phyloP scores from a whole-genome alignment of 2,329 filamentous ascomycete species.

The Chlorencoelia australis region DNA sequence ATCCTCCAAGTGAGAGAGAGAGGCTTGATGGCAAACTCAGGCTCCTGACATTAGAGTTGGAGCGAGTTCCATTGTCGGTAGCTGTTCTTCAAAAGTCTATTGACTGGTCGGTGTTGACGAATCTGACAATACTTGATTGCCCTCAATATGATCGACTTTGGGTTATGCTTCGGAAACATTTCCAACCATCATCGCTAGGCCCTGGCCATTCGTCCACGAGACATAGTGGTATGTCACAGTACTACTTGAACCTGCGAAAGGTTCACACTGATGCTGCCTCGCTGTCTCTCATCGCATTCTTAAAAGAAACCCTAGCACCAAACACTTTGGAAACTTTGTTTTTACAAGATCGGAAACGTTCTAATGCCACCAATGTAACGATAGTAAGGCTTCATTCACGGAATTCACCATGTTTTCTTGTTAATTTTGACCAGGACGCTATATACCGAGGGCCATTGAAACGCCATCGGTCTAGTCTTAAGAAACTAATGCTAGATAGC shows the following conservation, averaged over 20 bases:
- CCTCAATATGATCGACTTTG: conserved; percentile 64
- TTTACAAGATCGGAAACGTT: conserved; percentile 53
- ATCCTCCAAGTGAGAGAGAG: conserved; percentile 25
- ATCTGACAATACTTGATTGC: conserved; percentile 65
- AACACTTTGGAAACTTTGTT: conserved; percentile 74
- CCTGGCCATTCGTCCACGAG: conserved; percentile 20
- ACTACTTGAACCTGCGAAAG: conserved; percentile 57
- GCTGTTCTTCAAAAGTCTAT: conserved; percentile 59
- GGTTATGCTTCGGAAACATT: conserved; percentile 58
- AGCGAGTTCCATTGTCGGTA: conserved; percentile 64
- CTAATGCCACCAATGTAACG: conserved; percentile 44
- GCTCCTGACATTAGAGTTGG: conserved; percentile 64
- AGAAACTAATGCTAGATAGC: conserved; percentile 66
- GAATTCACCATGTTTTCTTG: conserved; percentile 3
- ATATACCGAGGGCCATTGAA: conserved; percentile 63
- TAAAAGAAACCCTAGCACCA: conserved; percentile 67
- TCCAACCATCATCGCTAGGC: conserved; percentile 34
- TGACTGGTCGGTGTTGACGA: conserved; percentile 65
- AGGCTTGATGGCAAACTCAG: conserved; percentile 47
- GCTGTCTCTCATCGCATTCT: conserved; percentile 57
- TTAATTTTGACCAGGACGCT: conserved; percentile 34
- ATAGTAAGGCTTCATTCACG: conserved; percentile 31
- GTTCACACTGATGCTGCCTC: conserved; percentile 69
- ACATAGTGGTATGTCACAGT: conserved; percentile 35
- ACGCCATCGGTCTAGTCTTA: conserved; percentile 60